Conservation (phyloP, 2,329 filamentous ascomycete species). For the Huntiella abstrusa region DNA sequence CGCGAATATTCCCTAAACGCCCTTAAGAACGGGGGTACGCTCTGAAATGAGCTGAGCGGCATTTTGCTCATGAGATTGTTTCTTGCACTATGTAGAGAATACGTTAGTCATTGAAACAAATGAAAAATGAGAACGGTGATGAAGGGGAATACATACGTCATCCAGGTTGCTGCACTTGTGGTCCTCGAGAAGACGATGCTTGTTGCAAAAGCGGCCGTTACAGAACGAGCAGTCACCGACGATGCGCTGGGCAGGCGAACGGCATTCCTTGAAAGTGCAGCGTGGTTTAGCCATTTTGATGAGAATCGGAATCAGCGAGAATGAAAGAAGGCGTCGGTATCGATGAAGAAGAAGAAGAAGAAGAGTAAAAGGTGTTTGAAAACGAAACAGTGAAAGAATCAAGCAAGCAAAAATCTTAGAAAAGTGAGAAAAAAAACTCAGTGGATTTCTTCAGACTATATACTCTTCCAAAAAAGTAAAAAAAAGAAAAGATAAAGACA, state of each 20-base stretch:
- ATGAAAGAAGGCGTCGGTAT: background rate
- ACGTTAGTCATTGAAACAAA: background rate
- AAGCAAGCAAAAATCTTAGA: background rate
- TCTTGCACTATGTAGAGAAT: slow-evolving; percentile 55
- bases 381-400: background rate
- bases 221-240: slow-evolving; percentile 95
- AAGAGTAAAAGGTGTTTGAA: background rate
- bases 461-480: background rate
- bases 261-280: slow-evolving; percentile 82
- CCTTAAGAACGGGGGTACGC: slow-evolving; percentile 84
- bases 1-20: slow-evolving; percentile 37
- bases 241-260: slow-evolving; percentile 71
- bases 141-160: slow-evolving; percentile 39
- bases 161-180: slow-evolving; percentile 87
- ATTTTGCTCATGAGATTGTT: slow-evolving; percentile 88
- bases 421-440: background rate
- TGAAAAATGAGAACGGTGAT: slow-evolving; percentile 11
- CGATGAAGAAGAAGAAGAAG: background rate
- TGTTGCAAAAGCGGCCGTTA: slow-evolving; percentile 81
- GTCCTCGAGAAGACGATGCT: slow-evolving; percentile 82
- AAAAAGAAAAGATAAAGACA: slow-evolving; percentile 1
- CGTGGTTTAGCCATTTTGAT: slow-evolving; percentile 49
- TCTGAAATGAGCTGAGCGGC: slow-evolving; percentile 81
- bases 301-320: background rate
- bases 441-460: background rate